Evolutionary conservation across 164 flowering plant genomes (phyloP).

Genomic region (Chimonanthus salicifolius): DNA sequence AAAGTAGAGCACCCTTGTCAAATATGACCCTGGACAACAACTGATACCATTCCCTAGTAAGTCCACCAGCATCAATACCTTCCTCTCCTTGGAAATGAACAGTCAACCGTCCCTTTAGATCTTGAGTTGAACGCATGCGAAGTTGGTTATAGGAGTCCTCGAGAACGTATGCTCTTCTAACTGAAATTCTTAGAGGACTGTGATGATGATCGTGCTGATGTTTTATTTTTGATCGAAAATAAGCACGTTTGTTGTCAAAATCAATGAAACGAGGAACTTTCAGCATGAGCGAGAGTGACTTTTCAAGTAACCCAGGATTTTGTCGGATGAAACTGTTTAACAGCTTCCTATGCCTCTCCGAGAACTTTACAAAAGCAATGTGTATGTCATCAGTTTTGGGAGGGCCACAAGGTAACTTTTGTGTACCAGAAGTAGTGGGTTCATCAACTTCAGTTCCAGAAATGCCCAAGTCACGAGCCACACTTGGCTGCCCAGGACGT

Average conservation of each 20-base stretch:
- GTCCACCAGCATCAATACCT: conserved; percentile 99
- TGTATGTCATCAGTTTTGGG: conserved; percentile 68
- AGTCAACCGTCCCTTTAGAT: conserved; percentile 85
- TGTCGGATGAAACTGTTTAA: conserved; percentile 90
- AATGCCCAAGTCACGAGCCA: conserved; percentile 45
- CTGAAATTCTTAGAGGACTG: conserved; percentile 85
- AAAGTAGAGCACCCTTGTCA: conserved; percentile 93
- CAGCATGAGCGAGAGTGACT: conserved; percentile 90
- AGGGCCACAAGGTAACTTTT: conserved; percentile 31
- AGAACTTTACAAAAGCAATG: conserved; percentile 71
- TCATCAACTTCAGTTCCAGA: conserved; percentile 65
- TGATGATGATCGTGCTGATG: conserved; percentile 95
- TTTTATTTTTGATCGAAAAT: conserved; percentile 90
- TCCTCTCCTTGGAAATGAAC: conserved; percentile 99
- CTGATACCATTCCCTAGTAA: conserved; percentile 99
- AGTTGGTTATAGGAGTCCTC: conserved; percentile 98
- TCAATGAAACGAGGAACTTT: conserved; percentile 90
- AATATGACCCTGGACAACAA: conserved; percentile 88
- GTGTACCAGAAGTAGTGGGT: conserved; percentile 36
- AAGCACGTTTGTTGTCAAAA: conserved; percentile 87
- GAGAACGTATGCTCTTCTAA: conserved; percentile 91
- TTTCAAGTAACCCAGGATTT: conserved; percentile 94
- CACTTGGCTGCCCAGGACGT: conserved; percentile 54
- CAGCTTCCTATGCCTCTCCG: conserved; percentile 89
- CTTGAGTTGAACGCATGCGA: conserved; percentile 86